These are phyloP conservation scores for Geotrichum fermentans DNA, from an alignment of 1,139 yeast species.

Conservation along the genomic window DNA sequence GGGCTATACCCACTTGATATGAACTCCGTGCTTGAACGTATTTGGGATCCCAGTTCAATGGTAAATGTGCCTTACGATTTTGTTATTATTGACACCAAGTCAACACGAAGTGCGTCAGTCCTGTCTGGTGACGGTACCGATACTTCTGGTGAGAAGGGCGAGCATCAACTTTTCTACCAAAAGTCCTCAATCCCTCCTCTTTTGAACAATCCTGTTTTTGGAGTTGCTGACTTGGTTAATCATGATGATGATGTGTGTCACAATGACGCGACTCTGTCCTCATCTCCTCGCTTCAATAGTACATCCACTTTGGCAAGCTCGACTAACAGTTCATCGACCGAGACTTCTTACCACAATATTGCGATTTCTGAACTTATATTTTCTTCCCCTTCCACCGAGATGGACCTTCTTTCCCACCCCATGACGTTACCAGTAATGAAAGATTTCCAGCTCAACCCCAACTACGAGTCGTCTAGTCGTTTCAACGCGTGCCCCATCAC, in stretches of 20 bases:
- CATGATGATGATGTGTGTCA: neutral
- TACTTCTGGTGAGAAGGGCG: too few relatives aligned
- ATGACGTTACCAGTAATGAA: neutral
- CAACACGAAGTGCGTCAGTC: too few relatives aligned
- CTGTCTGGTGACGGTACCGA: too few relatives aligned
- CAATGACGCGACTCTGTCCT: neutral
- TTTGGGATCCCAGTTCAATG: slow-evolving; percentile 12
- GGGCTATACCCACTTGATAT: slow-evolving; percentile 15
- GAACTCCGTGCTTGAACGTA: slow-evolving; percentile 10
- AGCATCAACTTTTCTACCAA: too few relatives aligned
- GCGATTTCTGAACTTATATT: slow-evolving; percentile 15
- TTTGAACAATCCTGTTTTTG: neutral
- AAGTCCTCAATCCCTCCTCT: slow-evolving; percentile 1
- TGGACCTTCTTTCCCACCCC: neutral
- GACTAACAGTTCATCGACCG: too few relatives aligned
- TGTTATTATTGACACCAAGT: neutral
- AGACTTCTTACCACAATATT: slow-evolving; percentile 9
- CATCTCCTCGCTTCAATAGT: neutral
- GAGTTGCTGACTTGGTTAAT: neutral
- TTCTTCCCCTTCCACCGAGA: neutral
- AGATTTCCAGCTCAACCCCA: neutral
- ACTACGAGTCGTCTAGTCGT: neutral
- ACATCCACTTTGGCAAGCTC: too few relatives aligned
- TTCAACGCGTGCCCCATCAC: neutral
- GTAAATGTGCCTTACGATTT: slow-evolving; percentile 8